These are phyloP conservation scores for Pythium dissimile DNA, from an alignment of 352 stramenopile species.

Conservation along the genomic window DNA sequence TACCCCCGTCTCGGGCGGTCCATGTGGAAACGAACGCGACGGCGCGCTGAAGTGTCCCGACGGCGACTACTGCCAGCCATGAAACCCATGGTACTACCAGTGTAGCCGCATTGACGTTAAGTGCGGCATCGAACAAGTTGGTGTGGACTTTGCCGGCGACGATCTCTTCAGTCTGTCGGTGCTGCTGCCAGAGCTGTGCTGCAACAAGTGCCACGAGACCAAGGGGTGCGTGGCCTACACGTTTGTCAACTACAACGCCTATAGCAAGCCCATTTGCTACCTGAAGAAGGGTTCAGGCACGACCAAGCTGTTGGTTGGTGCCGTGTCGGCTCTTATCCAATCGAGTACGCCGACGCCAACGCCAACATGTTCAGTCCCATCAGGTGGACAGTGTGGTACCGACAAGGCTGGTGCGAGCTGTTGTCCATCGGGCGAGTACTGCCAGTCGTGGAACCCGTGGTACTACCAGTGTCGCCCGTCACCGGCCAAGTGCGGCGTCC, in stretches of 20 bases:
- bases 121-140: slow-evolving; percentile 25
- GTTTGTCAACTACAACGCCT: slow-evolving; percentile 46
- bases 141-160: slow-evolving; percentile 44
- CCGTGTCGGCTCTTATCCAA: slow-evolving; percentile 25
- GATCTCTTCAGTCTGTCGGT: slow-evolving; percentile 36
- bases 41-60: background rate
- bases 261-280: slow-evolving; percentile 40
- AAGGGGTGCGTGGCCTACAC: slow-evolving; percentile 49
- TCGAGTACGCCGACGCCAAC: slow-evolving; percentile 3
- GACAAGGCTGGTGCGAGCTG: slow-evolving; percentile 22
- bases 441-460: slow-evolving; percentile 36
- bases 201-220: slow-evolving; percentile 32
- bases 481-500: slow-evolving; percentile 32
- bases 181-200: slow-evolving; percentile 33
- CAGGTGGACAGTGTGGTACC: slow-evolving; percentile 12
- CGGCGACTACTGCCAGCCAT: slow-evolving; percentile 41
- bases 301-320: slow-evolving; percentile 27
- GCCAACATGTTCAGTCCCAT: slow-evolving; percentile 31
- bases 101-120: slow-evolving; percentile 23
- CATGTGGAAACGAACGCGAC: background rate
- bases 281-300: slow-evolving; percentile 27
- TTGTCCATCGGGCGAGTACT: slow-evolving; percentile 34
- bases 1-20: background rate
- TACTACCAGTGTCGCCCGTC: slow-evolving; percentile 39
- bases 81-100: slow-evolving; percentile 41